Percentiles rank a stretch among this genome's conserved stretches.
These are phyloP conservation scores for Kwoniella mangroviensis DNA, from an alignment of 768 basidiomycete species.

Conservation along the genomic window DNA sequence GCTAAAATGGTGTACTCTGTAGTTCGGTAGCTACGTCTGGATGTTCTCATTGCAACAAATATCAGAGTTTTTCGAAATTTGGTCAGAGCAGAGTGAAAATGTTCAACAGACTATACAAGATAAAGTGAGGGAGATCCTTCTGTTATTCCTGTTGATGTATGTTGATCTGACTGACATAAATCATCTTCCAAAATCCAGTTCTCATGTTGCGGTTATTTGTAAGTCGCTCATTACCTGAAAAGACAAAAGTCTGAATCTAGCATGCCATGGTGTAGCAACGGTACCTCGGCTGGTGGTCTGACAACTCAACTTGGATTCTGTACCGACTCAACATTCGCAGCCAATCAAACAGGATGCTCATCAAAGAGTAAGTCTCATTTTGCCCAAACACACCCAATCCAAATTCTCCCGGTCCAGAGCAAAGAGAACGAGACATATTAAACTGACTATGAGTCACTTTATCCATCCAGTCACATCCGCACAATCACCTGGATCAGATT, in stretches of 20 bases:
- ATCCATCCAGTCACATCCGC: slow-evolving; percentile 24
- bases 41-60: slow-evolving; percentile 76
- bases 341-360: slow-evolving; percentile 51
- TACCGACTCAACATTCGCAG: slow-evolving; percentile 68
- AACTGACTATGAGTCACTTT: neutral
- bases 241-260: too few species aligned
- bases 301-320: slow-evolving; percentile 66
- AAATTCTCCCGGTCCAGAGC: neutral
- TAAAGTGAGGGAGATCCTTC: slow-evolving; percentile 65
- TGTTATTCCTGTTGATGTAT: too few species aligned
- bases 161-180: too few species aligned
- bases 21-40: slow-evolving; percentile 77
- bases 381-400: neutral
- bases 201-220: slow-evolving; percentile 77
- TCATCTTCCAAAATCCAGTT: slow-evolving; percentile 62
- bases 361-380: slow-evolving; percentile 27
- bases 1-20: neutral
- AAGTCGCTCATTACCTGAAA: too few species aligned
- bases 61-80: slow-evolving; percentile 68
- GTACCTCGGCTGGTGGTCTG: slow-evolving; percentile 64
- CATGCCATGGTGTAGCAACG: too few species aligned
- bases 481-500: slow-evolving; percentile 64
- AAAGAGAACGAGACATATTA: neutral
- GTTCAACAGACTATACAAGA: slow-evolving; percentile 72
- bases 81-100: slow-evolving; percentile 58